Evolutionary conservation across 2,329 filamentous ascomycete genomes (phyloP).

Genomic region (Simplicillium aogashimaense): DNA sequence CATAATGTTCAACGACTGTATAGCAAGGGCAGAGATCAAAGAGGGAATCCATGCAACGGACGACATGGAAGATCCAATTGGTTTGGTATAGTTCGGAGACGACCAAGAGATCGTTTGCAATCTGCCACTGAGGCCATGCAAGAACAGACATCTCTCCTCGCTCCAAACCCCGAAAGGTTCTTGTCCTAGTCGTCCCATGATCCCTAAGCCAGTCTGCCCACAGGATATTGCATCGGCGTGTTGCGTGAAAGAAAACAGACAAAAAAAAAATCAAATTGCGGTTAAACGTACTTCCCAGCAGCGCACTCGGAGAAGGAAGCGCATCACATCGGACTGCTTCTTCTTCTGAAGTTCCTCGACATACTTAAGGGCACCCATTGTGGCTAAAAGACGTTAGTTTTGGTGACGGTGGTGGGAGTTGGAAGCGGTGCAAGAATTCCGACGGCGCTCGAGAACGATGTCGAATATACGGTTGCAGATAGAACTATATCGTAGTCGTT

Average conservation of each 20-base stretch:
- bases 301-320: conserved; percentile 98
- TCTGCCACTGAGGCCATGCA: conserved; percentile 1
- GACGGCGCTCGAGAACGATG: too few relatives aligned
- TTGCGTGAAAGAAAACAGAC: not conserved
- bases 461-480: not conserved
- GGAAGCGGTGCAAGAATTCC: too few relatives aligned
- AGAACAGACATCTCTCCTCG: too few relatives aligned
- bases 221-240: too few relatives aligned
- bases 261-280: conserved; percentile 8
- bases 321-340: conserved; percentile 99
- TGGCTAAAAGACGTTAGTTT: conserved; percentile 30
- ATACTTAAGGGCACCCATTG: conserved; percentile 99
- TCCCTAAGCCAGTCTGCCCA: not conserved
- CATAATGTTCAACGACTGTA: conserved; percentile 99
- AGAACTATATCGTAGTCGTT: not conserved
- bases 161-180: too few relatives aligned
- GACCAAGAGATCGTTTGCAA: conserved; percentile 13
- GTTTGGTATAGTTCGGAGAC: too few relatives aligned
- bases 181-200: not conserved
- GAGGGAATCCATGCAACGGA: too few relatives aligned
- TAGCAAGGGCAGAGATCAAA: conserved; percentile 45
- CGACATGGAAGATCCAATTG: conserved; percentile 18
- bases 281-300: conserved; percentile 94
- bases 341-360: conserved; percentile 99
- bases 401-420: too few relatives aligned